Percentiles rank a stretch among this genome's conserved stretches.
Conservation (phyloP, 192 early-diverging fungal genomes). For the Hyaloraphidium curvatum region DNA sequence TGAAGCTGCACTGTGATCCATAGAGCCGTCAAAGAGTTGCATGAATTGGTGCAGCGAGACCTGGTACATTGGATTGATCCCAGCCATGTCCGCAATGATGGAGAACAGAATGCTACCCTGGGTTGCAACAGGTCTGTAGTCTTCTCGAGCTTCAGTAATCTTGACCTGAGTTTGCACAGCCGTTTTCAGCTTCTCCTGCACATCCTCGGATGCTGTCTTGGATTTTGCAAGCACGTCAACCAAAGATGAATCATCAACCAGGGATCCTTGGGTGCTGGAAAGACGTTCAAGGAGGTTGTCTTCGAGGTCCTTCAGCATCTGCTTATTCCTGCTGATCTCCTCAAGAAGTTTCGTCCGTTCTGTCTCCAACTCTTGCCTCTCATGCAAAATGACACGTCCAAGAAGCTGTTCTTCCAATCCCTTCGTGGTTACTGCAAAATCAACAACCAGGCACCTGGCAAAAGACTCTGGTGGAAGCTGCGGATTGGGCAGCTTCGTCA, state of each 20-base stretch:
- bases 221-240: conserved; percentile 43
- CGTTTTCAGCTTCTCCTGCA: conserved; percentile 39
- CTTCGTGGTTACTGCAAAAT: conserved; percentile 40
- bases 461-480: conserved; percentile 45
- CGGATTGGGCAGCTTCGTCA: conserved; percentile 42
- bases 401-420: conserved; percentile 44
- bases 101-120: conserved; percentile 44
- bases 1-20: conserved; percentile 39
- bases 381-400: conserved; percentile 41
- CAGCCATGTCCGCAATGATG: conserved; percentile 45
- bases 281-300: conserved; percentile 40
- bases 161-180: conserved; percentile 50
- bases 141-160: conserved; percentile 38
- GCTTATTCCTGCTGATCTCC: conserved; percentile 43
- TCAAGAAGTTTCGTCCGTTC: conserved; percentile 41
- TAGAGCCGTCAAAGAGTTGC: conserved; percentile 43
- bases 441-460: conserved; percentile 41
- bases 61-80: conserved; percentile 50
- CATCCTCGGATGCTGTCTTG: conserved; percentile 42
- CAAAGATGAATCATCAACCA: conserved; percentile 44
- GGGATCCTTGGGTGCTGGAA: conserved; percentile 41
- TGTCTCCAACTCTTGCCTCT: conserved; percentile 47
- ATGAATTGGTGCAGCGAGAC: conserved; percentile 42
- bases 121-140: conserved; percentile 38
- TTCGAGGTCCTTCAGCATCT: conserved; percentile 49